phyloP scores from a whole-genome alignment of 139 green algal species.

The Volvox africanus region DNA sequence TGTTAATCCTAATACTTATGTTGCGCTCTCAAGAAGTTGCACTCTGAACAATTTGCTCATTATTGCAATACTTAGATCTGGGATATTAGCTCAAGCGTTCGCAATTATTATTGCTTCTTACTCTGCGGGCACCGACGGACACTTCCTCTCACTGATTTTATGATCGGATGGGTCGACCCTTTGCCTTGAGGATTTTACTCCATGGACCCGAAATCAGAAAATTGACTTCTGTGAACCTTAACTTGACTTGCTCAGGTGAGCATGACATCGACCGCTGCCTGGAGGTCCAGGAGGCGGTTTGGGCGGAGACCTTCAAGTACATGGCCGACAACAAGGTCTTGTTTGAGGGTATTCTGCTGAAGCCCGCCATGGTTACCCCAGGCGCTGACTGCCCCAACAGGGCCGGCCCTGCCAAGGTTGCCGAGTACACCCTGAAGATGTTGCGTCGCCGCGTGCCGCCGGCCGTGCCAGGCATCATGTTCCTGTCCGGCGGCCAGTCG shows the following conservation, averaged over 20 bases:
- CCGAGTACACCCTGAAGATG: slow-evolving; percentile 96
- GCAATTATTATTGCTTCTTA: no score
- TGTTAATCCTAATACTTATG: no score
- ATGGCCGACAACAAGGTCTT: slow-evolving; percentile 90
- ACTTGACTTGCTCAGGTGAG: slow-evolving; percentile 22
- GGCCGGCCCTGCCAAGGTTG: slow-evolving; percentile 86
- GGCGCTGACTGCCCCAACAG: slow-evolving; percentile 91
- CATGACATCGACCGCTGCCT: slow-evolving; percentile 92
- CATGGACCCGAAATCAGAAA: no score
- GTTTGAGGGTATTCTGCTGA: slow-evolving; percentile 99
- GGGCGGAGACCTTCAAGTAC: slow-evolving; percentile 99
- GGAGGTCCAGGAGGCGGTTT: slow-evolving; percentile 88
- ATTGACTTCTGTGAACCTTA: neutral
- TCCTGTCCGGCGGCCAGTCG: slow-evolving; percentile 99
- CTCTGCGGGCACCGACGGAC: no score
- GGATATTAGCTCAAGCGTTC: no score
- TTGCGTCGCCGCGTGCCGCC: slow-evolving; percentile 96
- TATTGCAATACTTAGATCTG: no score
- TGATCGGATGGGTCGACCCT: no score
- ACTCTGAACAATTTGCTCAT: no score
- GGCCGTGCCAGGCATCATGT: slow-evolving; percentile 99
- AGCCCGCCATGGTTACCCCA: slow-evolving; percentile 99
- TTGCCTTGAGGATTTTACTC: no score
- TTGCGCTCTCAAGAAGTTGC: no score
- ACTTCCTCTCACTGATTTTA: no score